A percentile compares a stretch with the other conserved stretches of the same genome.
These are phyloP conservation scores for Pichia kudriavzevii DNA, from an alignment of 1,139 yeast genomes.

Conservation along the genomic window DNA sequence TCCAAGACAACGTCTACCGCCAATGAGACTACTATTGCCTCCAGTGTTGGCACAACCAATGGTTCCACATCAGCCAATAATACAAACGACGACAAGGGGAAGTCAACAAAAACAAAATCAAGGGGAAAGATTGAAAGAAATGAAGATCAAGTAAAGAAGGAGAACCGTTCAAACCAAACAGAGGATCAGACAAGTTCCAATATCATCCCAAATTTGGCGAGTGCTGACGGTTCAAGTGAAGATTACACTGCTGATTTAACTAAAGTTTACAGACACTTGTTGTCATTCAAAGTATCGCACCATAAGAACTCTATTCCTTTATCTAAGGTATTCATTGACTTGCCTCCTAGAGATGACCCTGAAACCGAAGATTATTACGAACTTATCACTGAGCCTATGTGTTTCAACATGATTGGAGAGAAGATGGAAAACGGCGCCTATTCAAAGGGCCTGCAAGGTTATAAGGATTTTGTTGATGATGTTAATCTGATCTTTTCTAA, in stretches of 20 bases:
- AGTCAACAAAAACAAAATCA: too few relatives aligned
- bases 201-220: too few relatives aligned
- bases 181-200: too few relatives aligned
- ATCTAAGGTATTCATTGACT: conserved; percentile 30
- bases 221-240: conserved; percentile 10
- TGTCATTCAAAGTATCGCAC: conserved; percentile 16
- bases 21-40: too few relatives aligned
- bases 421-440: conserved; percentile 38
- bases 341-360: conserved; percentile 47
- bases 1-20: too few relatives aligned
- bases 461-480: conserved; percentile 43
- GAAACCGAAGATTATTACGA: conserved; percentile 74
- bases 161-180: too few relatives aligned
- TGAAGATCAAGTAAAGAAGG: conserved; percentile 1
- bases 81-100: too few relatives aligned
- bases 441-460: conserved; percentile 31
- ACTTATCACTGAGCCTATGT: conserved; percentile 50
- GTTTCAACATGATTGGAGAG: conserved; percentile 40
- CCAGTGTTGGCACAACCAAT: too few relatives aligned
- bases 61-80: too few relatives aligned
- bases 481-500: conserved; percentile 46
- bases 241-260: conserved; percentile 13
- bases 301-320: conserved; percentile 17
- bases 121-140: too few relatives aligned
- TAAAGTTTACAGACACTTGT: conserved; percentile 13